phyloP scores from a whole-genome alignment of 2,329 filamentous ascomycete genomes.

The Aspergillus japonicus region DNA sequence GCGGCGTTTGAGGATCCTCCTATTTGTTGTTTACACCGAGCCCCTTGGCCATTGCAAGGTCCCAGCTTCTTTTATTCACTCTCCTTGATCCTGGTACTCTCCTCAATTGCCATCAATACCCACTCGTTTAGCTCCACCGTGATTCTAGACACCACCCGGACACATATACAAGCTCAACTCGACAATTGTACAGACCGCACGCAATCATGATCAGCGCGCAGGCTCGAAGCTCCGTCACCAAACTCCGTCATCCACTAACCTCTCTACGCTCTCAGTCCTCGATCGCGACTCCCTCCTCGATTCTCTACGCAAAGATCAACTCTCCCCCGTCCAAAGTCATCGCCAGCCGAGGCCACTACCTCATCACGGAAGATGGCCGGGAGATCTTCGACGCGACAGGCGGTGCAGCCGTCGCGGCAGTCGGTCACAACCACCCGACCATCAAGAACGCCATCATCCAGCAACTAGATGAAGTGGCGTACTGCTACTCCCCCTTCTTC shows the following conservation, averaged over 20 bases:
- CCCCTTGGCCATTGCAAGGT: too few relatives aligned
- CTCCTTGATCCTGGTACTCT: too few relatives aligned
- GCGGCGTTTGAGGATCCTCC: too few relatives aligned
- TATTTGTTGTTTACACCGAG: too few relatives aligned
- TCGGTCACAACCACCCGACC: slow-evolving; percentile 65
- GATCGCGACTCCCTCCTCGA: not conserved
- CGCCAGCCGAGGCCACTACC: slow-evolving; percentile 51
- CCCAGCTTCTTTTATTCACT: too few relatives aligned
- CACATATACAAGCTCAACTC: too few relatives aligned
- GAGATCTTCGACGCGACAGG: slow-evolving; percentile 69
- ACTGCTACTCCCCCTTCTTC: slow-evolving; percentile 61
- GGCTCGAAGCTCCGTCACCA: not conserved
- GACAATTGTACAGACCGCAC: too few relatives aligned
- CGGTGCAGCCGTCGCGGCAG: slow-evolving; percentile 69
- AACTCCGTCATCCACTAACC: not conserved
- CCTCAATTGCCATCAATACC: too few relatives aligned
- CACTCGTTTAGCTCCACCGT: too few relatives aligned
- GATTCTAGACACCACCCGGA: too few relatives aligned
- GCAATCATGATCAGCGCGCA: not conserved
- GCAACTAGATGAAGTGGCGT: slow-evolving; percentile 61
- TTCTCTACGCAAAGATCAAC: not conserved
- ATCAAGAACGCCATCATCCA: slow-evolving; percentile 59
- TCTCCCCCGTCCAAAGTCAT: slow-evolving; percentile 36
- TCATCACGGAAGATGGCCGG: slow-evolving; percentile 56
- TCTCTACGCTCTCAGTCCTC: not conserved